These are phyloP conservation scores for Pseudopediastrum boryanum DNA, from an alignment of 139 green algal species.

Conservation along the genomic window DNA sequence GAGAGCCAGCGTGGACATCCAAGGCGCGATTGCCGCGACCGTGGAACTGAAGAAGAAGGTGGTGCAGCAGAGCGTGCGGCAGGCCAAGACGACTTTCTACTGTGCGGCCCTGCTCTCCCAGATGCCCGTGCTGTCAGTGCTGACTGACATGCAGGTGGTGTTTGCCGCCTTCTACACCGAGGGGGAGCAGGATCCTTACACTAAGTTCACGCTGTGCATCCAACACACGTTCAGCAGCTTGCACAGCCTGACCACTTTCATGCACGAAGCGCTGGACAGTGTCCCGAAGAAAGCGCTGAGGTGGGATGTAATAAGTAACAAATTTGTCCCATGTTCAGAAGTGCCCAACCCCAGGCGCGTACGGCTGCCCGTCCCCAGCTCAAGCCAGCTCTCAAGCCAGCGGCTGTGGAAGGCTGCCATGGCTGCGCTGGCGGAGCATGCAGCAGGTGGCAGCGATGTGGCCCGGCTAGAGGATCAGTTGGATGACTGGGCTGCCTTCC, in stretches of 20 bases:
- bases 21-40: neutral
- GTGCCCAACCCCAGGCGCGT: neutral
- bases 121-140: conserved; percentile 3
- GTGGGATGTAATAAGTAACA: neutral
- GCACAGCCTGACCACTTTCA: neutral
- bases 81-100: conserved; percentile 13
- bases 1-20: neutral
- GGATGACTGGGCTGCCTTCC: too few relatives aligned
- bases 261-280: neutral
- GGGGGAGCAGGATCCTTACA: neutral
- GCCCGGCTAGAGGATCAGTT: neutral
- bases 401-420: neutral
- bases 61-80: conserved; percentile 26
- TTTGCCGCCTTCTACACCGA: neutral
- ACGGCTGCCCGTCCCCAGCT: neutral
- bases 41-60: conserved; percentile 34
- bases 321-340: neutral
- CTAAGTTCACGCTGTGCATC: neutral
- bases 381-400: neutral
- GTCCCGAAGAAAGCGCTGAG: neutral
- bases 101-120: conserved; percentile 21
- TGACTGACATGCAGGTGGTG: conserved; percentile 1
- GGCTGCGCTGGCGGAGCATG: neutral
- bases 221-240: neutral
- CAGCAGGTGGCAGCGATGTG: neutral